A percentile compares a stretch with the other conserved stretches of the same genome.
Evolutionary conservation across 768 basidiomycete genomes (phyloP).

Genomic region (Mycena belliarum): DNA sequence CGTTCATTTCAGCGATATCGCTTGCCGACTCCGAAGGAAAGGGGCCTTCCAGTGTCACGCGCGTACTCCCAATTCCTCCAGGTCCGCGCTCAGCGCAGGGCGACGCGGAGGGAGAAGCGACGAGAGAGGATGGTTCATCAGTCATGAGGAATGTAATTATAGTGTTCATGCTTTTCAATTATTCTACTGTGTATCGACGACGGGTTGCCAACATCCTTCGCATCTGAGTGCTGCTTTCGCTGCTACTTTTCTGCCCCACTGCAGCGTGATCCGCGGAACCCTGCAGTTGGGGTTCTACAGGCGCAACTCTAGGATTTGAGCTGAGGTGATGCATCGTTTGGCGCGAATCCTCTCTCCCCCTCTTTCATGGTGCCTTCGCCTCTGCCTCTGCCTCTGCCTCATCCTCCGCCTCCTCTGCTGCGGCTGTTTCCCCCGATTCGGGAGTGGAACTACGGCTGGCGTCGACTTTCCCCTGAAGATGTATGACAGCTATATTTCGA

Average conservation of each 20-base stretch:
- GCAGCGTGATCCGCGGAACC: no score
- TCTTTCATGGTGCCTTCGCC: no score
- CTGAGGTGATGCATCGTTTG: no score
- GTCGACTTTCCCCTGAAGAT: slow-evolving; percentile 39
- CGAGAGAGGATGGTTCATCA: not conserved
- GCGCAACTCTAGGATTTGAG: no score
- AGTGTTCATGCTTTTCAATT: not conserved
- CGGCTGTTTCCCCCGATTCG: not conserved
- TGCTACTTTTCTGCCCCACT: no score
- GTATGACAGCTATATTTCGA: slow-evolving; percentile 40
- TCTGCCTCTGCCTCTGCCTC: slow-evolving; percentile 16
- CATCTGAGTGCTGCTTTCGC: no score
- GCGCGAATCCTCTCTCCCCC: no score
- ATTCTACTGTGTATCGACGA: not conserved
- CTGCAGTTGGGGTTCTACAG: no score
- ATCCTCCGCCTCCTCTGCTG: slow-evolving; percentile 12
- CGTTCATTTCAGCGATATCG: not conserved
- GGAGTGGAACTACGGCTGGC: slow-evolving; percentile 11
- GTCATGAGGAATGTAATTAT: not conserved
- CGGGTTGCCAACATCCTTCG: no score
- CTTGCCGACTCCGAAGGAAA: slow-evolving; percentile 11
- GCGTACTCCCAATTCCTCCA: slow-evolving; percentile 2
- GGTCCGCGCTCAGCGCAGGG: not conserved
- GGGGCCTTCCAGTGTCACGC: slow-evolving; percentile 7
- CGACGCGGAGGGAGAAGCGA: not conserved